Base-by-base conservation (phyloP, 768 basidiomycete species). In the Naganishia randhawae region DNA sequence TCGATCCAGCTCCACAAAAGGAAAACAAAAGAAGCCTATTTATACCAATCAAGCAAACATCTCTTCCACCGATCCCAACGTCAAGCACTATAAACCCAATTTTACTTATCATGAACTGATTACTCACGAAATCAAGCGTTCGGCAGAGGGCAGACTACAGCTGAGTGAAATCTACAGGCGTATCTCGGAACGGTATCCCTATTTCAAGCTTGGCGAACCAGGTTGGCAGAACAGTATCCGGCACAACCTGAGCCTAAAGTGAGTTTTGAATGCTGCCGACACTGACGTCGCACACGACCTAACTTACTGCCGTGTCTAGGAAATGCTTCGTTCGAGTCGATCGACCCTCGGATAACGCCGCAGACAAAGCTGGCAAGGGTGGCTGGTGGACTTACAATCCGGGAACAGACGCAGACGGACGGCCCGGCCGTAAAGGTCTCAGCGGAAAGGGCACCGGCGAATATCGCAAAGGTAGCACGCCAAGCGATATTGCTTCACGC, bases 201-300 rank as follows among this genome's bases (percentile, higher is more conserved):
- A 66, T 31, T 70, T 70, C 51, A 70, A 70, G 57, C 50, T 70
- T 33, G 69, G 69, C 16, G 69, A 70, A 66, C 65, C 69, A 31
- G 78, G 76, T 35, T 79, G 78, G 78, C 79, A 80, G 75, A 81
- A 81, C 67, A 73, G 71, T 69, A 81, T 81, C 61, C 72, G 80
- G 48, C 80, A 81, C 69, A 81, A 80, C 71, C 71, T 81, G 39
- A 76, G 75, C 67, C 66, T 81, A 35, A 81, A 81, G 69, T 70
- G 39, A 53, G 69, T 65, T 25, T 27, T n/a, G 22, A 16, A 33
- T 5, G 63, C 2, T 54, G 50, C 8, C 33, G 1, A 31, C 25
- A 11, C 8, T 27, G 7, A 37, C 32, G 32, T 52, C 37, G 3
- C 16, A 22, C 27, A 8, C 33, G 6, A 17, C 19, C 33, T 27